Evolutionary conservation across 2,329 filamentous ascomycete species (phyloP), one percentile per base, ranked within the genome.

Genomic region (Penicillium sp.): DNA sequence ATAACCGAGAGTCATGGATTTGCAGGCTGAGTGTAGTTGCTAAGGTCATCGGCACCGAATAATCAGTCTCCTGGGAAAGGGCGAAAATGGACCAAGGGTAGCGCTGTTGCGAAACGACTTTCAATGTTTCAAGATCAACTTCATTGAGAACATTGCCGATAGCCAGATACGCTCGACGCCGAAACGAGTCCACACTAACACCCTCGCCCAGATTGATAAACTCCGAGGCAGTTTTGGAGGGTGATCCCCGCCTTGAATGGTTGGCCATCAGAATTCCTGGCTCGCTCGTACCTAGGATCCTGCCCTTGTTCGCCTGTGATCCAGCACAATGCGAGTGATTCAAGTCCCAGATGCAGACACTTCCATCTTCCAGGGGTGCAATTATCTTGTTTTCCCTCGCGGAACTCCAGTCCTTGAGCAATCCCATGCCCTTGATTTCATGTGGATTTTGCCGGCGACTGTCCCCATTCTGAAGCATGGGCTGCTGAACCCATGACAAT

Each of bases 61-160:
- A 68, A 68, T 49, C 78, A 67, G 29, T 80, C 74, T 82, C 73
- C 41, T 70, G 66, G 0, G 89, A 95, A 12, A 96, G 67, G 0
- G 87, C 82, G 26, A 85, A 90, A 48, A 96, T 86, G 18, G 83
- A 79, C 72, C 82, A 89, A 1, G 88, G 83, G 52, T 86, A 95
- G 3, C 73, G 75, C 39, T 84, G 77, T 37, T 79, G 75, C 14
- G 79, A 81, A 4, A 88, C 69, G 2, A 87, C 70, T 35, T 79
- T 72, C 8, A 95, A 66, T 0, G 82, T 85, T 42, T 76, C 71
- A 31, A 95, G 72, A 59, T 95, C 88, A 14, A 95, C 77, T 57
- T 94, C 86, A 35, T 88, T 80, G 3, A 95, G 73, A 26, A 78
- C 70, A 55, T 81, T 82, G 38, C 85, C 81, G 8, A 92, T 79